A percentile compares a stretch with the other conserved stretches of the same genome.
Evolutionary conservation across 257 asterid species (phyloP).

Genomic region (Nicotiana knightiana): DNA sequence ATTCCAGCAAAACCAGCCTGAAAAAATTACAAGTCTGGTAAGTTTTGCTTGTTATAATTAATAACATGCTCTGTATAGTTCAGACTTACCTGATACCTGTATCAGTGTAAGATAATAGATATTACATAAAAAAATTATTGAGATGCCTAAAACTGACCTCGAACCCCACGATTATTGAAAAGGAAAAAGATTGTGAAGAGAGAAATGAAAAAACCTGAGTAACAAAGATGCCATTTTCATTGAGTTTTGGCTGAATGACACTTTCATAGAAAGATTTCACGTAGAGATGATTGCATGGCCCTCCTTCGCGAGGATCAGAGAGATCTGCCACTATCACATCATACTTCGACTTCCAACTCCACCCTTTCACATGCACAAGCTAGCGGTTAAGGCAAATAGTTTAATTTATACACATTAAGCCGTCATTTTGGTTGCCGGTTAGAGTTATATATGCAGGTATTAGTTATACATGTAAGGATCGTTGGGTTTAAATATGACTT

Average conservation of each 20-base stretch:
- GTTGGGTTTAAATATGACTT: too few relatives aligned
- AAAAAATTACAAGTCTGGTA: background rate
- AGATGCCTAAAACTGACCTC: too few relatives aligned
- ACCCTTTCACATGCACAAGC: slow-evolving; percentile 26
- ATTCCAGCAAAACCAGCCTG: slow-evolving; percentile 97
- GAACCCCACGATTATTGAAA: too few relatives aligned
- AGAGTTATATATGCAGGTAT: too few relatives aligned
- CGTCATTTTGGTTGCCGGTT: too few relatives aligned
- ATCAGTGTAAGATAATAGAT: too few relatives aligned
- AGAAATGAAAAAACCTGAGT: slow-evolving; percentile 50
- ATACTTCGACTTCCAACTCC: slow-evolving; percentile 71
- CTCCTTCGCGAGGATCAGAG: slow-evolving; percentile 94
- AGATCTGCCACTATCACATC: slow-evolving; percentile 86
- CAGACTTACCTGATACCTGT: too few relatives aligned
- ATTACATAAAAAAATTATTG: too few relatives aligned
- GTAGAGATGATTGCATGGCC: slow-evolving; percentile 85
- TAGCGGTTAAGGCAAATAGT: background rate
- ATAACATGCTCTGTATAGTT: too few relatives aligned
- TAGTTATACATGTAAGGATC: too few relatives aligned
- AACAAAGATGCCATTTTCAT: slow-evolving; percentile 60
- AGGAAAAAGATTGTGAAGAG: too few relatives aligned
- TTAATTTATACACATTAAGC: too few relatives aligned
- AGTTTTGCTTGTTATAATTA: background rate
- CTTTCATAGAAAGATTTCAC: slow-evolving; percentile 72
- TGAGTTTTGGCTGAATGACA: slow-evolving; percentile 78